Base-by-base conservation (phyloP, 1,139 yeast species). In the Yamadazyma diospyri region DNA sequence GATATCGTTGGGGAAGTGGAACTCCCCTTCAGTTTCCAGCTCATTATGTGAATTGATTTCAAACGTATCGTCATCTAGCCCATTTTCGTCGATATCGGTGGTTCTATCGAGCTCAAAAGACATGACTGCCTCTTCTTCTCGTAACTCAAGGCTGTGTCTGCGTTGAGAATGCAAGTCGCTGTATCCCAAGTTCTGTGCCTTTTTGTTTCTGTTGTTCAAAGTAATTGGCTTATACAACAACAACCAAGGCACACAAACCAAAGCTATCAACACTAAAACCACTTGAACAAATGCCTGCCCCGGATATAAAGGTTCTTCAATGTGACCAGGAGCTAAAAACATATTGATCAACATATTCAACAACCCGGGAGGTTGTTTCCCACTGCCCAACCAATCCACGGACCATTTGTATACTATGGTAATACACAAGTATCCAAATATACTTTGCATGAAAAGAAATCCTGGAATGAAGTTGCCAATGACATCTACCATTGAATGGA, bases 381-480 rank as follows among this genome's bases (percentile, higher is more conserved):
- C 80, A 21, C 71, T 71, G 6, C 74, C 81, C 31, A 82, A 60
- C 99, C 99, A 92, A 61, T 92, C 95, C 25, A 85, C 82, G 27
- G 81, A 67, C 99, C 99, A 92, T 61, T 92, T 92, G 69, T 89
- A 92, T 19, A 92, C 71, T 47, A 92, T 89, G 24, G 92, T 75
- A 33, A 92, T 51, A 4, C 94, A 71, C 42, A 92, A 69, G 58
- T 92, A 92, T 12, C 98, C 99, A 57, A 92, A 92, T 28, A 92
- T 89, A 50, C 95, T 78, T 61, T 88, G 96, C 96, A 92, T 86
- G 63, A 94, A 92, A 35, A 92, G 61, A 45, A 92, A 65, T 17
- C 97, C 95, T 1, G 99, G 99, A 34, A 94, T 74, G 51, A 92
- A 92, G 57, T 92, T 92, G 39, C 97, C 97, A 47, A 86, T 67